Evolutionary conservation across 306 rosid species (phyloP), one percentile per base, ranked within the genome.

Genomic region (Ammopiptanthus mongolicus): DNA sequence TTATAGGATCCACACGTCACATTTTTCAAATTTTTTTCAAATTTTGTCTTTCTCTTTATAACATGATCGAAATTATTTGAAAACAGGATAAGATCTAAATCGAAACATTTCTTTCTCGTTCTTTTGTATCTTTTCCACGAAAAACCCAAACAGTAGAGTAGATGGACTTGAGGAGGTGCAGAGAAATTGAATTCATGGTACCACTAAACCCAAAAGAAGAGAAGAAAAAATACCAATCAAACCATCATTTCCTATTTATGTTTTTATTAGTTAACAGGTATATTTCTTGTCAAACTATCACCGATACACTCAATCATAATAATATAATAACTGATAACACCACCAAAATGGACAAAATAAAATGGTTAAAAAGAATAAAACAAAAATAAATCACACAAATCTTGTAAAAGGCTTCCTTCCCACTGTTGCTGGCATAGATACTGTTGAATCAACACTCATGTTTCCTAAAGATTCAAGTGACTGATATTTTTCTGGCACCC

Each of bases 381-480:
- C 47, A 9, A 41, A 69, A 50, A 80, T 14, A 73, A 84, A 87
- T 96, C 99, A 96, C 98, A 89, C 99, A 86, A 92, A 92, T 96
- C 99, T 81, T 83, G 89, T 90, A 90, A 96, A 96, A 47, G 99
- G 99, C 89, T 82, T 92, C 81, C 97, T 89, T 73, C 92, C 97
- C 52, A 89, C 86, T 25, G 89, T 91, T 4, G 84, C 89, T 1
- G 99, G 99, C 89, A 96, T 73, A 19, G 98, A 96, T 41, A 83
- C 83, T 0, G 96, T 83, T 34, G 99, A 96, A 84, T 92, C 97
- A 87, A 96, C 91, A 75, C 97, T 91, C 88, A 82, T 46, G 63
- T 91, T 81, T 37, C 88, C 91, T 71, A 87, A 1, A 39, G 93
- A 85, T 53, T 87, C 95, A 81, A 86, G 69, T 53, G 92, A 75